phyloP scores from a whole-genome alignment of 306 rosid genomes.

The Hippophae tibetana region DNA sequence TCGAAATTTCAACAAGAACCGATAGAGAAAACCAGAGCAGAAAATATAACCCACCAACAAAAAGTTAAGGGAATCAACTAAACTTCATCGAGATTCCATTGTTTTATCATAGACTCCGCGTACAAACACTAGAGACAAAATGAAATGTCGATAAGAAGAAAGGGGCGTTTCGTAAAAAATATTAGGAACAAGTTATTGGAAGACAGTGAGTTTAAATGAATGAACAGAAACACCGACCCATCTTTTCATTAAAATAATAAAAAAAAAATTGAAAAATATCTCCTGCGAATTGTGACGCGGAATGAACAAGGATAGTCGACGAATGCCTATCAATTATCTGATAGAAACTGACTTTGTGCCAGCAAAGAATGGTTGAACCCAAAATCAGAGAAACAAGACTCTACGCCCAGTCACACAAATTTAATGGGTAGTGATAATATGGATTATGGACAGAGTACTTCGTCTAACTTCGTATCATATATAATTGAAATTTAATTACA shows the following conservation, averaged over 20 bases:
- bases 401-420: no score
- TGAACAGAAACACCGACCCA: background rate
- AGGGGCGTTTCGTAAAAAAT: background rate
- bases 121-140: no score
- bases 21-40: background rate
- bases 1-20: slow-evolving; percentile 1
- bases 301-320: slow-evolving; percentile 4
- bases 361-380: background rate
- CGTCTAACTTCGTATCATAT: no score
- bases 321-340: slow-evolving; percentile 12
- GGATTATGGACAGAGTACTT: no score
- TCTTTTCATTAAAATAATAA: background rate
- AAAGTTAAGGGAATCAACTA: background rate
- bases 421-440: no score
- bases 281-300: slow-evolving; percentile 15
- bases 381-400: background rate
- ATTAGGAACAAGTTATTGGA: background rate
- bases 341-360: slow-evolving; percentile 5
- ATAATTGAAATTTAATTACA: no score
- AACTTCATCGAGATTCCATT: background rate
- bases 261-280: slow-evolving; percentile 26
- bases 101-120: background rate
- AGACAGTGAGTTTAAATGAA: slow-evolving; percentile 7
- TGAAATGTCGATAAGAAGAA: background rate
- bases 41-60: background rate